Evolutionary conservation across 2,329 filamentous ascomycete species (phyloP), one percentile per base, ranked within the genome.

Genomic region (Alternaria alternata): DNA sequence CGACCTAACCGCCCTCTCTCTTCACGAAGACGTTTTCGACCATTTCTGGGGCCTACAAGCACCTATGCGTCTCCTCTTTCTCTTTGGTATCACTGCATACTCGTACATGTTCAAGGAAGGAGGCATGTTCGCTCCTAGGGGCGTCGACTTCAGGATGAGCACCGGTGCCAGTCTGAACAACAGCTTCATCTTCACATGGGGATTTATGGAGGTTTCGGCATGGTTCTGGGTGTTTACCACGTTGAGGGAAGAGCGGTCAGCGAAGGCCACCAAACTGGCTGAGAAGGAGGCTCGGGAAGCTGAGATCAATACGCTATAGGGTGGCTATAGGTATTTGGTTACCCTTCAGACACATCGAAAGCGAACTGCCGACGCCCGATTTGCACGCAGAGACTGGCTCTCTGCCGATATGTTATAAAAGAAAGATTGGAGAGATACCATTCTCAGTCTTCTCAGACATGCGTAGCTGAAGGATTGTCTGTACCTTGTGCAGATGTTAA

Each of bases 151-250:
- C 53, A 74, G 63, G 62, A 64, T 48, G 54, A 75, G 61, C 54
- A 70, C 64, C 72, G 84, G 75, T 51, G 89, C 93, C 63, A 86
- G 87, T 24, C 79, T 97, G 70, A 93, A 94, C 81, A 96, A 96
- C 75, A 87, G 92, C 51, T 82, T 96, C 41, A 87, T 96, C 41
- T 96, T 97, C 75, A 89, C 91, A 0, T 95, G 93, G 79, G 88
- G 88, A 8, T 95, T 97, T 71, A 74, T 96, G 73, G 94, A 97
- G 82, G 87, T 92, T 76, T 83, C 92, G 67, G 86, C 86, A 62
- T 97, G 93, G 92, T 93, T 96, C 78, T 97, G 93, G 93, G 88
- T 79, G 7, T 80, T 75, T 54, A 57, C 78, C 18, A 70, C 74
- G 32, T 53, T 80, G 36, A 68, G 77, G 18, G 77, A 80, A 52